Conservation (phyloP, 129 eudicot species). For the Apium graveolens region DNA sequence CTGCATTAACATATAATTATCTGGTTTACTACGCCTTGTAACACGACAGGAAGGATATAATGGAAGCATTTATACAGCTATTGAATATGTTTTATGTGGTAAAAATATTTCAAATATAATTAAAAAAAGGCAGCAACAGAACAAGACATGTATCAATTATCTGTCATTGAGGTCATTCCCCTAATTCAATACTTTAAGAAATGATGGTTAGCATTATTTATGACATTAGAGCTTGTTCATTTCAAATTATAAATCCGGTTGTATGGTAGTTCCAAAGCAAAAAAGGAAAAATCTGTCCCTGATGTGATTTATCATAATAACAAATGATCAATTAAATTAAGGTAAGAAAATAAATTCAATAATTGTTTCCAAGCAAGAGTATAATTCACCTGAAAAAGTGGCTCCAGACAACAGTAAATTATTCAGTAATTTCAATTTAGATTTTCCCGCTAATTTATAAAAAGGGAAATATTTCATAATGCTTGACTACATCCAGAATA, state of each 20-base stretch:
- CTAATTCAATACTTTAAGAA: background rate
- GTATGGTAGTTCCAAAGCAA: background rate
- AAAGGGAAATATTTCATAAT: background rate
- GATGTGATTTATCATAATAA: background rate
- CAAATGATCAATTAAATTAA: no score
- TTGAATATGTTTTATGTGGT: background rate
- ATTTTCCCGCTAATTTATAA: background rate
- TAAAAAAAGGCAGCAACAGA: background rate
- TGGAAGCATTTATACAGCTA: background rate
- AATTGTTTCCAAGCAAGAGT: background rate
- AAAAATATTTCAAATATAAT: background rate
- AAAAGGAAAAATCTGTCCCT: background rate
- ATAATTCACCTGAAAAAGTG: background rate
- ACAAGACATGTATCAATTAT: background rate
- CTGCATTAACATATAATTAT: slow-evolving; percentile 25
- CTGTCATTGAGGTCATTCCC: background rate
- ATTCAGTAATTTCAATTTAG: background rate
- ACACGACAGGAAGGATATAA: background rate
- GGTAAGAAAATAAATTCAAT: background rate
- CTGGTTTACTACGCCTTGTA: background rate
- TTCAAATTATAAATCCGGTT: background rate
- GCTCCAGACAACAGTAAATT: background rate
- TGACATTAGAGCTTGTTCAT: background rate
- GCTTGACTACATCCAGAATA: background rate
- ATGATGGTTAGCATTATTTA: background rate